Evolutionary conservation across 2,329 filamentous ascomycete genomes (phyloP).

Genomic region (Tolypocladium guangdongense): DNA sequence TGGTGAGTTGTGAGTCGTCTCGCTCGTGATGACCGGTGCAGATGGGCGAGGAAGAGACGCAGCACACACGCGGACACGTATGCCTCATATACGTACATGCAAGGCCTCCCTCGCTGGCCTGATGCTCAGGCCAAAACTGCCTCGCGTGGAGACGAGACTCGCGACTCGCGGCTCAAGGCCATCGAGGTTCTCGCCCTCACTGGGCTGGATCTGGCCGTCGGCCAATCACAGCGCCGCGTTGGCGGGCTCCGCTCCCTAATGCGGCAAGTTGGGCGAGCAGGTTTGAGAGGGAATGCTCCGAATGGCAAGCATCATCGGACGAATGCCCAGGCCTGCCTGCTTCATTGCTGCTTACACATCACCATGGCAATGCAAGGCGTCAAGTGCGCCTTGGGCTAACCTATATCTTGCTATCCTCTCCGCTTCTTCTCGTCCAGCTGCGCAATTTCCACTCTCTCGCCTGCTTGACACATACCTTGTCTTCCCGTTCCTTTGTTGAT

Average conservation of each 20-base stretch:
- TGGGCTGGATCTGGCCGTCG: neutral
- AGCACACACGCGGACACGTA: neutral
- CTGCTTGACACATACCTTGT: neutral
- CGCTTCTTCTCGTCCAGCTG: neutral
- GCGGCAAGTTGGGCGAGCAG: slow-evolving; percentile 20
- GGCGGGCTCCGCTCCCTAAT: slow-evolving; percentile 11
- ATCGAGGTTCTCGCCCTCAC: neutral
- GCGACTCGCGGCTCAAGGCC: neutral
- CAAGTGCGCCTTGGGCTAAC: no score
- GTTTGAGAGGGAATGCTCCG: slow-evolving; percentile 22
- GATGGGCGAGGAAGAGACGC: neutral
- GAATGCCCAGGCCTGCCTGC: no score
- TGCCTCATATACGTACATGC: neutral
- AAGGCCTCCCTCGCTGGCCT: neutral
- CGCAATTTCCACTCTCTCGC: neutral
- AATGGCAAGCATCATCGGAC: no score
- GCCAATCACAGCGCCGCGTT: slow-evolving; percentile 18
- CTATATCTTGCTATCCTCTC: neutral
- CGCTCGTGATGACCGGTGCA: neutral
- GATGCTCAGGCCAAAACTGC: neutral
- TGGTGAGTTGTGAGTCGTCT: no score
- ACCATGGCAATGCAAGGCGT: neutral
- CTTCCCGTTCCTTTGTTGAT: neutral
- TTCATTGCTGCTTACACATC: neutral
- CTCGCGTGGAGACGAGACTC: neutral